Evolutionary conservation across 1,284 basidiomycete genomes (phyloP).

Genomic region (Malassezia japonica): DNA sequence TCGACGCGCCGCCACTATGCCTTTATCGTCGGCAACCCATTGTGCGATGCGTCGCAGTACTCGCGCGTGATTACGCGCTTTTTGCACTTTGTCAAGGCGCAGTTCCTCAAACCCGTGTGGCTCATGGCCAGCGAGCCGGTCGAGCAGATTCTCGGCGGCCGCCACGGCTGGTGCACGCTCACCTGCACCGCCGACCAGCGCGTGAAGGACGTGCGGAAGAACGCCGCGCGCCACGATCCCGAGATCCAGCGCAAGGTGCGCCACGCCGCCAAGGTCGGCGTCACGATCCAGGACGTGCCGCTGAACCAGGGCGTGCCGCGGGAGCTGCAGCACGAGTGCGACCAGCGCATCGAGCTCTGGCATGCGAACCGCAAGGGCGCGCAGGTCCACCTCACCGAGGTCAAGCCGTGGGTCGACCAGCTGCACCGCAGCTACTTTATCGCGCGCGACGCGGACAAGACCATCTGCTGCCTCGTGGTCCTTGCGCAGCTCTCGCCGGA

Average conservation of each 20-base stretch:
- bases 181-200: slow-evolving; percentile 55
- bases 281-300: slow-evolving; percentile 49
- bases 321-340: slow-evolving; percentile 49
- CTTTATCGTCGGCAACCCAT: slow-evolving; percentile 54
- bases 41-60: slow-evolving; percentile 52
- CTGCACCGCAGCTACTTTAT: slow-evolving; percentile 56
- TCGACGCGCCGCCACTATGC: slow-evolving; percentile 49
- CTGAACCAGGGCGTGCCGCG: slow-evolving; percentile 49
- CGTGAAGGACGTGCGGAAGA: slow-evolving; percentile 51
- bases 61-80: slow-evolving; percentile 51
- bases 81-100: slow-evolving; percentile 46
- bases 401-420: slow-evolving; percentile 55
- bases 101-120: slow-evolving; percentile 55
- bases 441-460: slow-evolving; percentile 51
- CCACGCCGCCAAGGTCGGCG: slow-evolving; percentile 53
- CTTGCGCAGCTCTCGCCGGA: slow-evolving; percentile 54
- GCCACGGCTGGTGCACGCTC: slow-evolving; percentile 54
- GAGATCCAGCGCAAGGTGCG: slow-evolving; percentile 53
- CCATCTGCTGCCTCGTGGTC: slow-evolving; percentile 54
- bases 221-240: slow-evolving; percentile 51
- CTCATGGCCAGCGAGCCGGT: slow-evolving; percentile 52
- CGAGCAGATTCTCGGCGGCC: slow-evolving; percentile 53
- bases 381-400: slow-evolving; percentile 56
- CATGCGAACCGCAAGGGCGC: slow-evolving; percentile 52
- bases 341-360: slow-evolving; percentile 54